Evolutionary conservation across 106 monocot species (phyloP).

Genomic region (Acanthochlamys bracteata): DNA sequence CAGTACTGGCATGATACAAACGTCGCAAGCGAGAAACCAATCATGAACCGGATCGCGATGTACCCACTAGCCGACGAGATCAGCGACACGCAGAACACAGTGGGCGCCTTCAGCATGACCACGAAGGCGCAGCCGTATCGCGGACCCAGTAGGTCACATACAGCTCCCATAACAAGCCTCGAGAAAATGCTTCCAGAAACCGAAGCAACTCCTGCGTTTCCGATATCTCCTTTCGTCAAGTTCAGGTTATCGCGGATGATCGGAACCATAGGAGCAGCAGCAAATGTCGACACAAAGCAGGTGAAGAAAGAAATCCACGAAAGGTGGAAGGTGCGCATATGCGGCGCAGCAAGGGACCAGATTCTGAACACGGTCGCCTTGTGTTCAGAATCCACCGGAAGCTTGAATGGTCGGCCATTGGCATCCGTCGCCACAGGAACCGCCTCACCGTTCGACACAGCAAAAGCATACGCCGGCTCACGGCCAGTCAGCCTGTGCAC

Average conservation of each 20-base stretch:
- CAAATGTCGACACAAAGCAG: constrained; percentile 75
- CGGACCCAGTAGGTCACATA: constrained; percentile 64
- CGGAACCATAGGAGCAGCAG: constrained; percentile 70
- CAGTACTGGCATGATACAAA: constrained; percentile 85
- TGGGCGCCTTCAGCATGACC: constrained; percentile 59
- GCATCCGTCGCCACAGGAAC: background rate
- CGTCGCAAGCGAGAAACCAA: constrained; percentile 76
- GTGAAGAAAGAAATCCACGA: constrained; percentile 89
- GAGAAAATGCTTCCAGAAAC: constrained; percentile 74
- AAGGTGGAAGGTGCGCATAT: constrained; percentile 81
- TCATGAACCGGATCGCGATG: constrained; percentile 60
- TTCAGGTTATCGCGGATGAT: constrained; percentile 77
- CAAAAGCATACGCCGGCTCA: constrained; percentile 22
- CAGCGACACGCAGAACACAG: constrained; percentile 65
- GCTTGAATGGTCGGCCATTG: constrained; percentile 32
- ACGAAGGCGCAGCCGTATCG: constrained; percentile 58
- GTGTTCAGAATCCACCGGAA: constrained; percentile 69
- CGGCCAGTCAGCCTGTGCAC: constrained; percentile 37
- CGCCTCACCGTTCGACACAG: constrained; percentile 1
- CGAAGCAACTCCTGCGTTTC: constrained; percentile 75
- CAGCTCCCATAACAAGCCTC: constrained; percentile 69
- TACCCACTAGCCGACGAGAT: constrained; percentile 36
- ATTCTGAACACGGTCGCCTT: constrained; percentile 55
- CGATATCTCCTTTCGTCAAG: constrained; percentile 56
- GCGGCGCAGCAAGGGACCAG: constrained; percentile 47